phyloP scores from a whole-genome alignment of 1,284 basidiomycete species.

The Naganishia sp. region DNA sequence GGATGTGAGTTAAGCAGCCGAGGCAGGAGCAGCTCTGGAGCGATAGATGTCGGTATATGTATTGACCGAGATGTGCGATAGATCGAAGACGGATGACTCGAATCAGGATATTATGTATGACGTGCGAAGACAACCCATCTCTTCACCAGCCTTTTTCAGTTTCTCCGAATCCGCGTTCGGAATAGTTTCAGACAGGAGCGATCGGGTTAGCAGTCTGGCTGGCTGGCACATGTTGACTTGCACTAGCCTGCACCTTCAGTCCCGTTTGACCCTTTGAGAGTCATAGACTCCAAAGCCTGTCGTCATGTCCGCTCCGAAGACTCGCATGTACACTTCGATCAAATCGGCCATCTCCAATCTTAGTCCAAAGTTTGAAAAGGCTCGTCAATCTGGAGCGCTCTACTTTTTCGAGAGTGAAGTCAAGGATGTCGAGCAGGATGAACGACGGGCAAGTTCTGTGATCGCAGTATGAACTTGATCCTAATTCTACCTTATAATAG shows the following conservation, averaged over 20 bases:
- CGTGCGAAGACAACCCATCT: constrained; percentile 11
- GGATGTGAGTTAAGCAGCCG: neutral
- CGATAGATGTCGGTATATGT: neutral
- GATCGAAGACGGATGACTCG: neutral
- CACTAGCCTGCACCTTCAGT: neutral
- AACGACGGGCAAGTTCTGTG: constrained; percentile 60
- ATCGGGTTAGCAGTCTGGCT: neutral
- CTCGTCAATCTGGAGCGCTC: constrained; percentile 67
- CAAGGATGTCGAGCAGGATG: constrained; percentile 62
- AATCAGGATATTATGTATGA: constrained; percentile 1
- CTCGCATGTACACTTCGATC: constrained; percentile 26
- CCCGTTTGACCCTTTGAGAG: neutral
- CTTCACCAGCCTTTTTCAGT: neutral
- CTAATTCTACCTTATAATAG: constrained; percentile 53
- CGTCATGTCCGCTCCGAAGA: constrained; percentile 11
- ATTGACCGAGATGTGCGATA: neutral
- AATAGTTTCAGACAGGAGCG: constrained; percentile 3
- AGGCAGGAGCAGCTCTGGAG: neutral
- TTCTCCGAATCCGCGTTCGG: constrained; percentile 4
- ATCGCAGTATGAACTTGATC: neutral
- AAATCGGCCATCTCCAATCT: constrained; percentile 58
- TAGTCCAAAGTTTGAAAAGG: constrained; percentile 63
- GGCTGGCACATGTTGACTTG: neutral
- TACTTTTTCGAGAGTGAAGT: constrained; percentile 73
- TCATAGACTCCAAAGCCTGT: neutral